These are phyloP conservation scores for Colletotrichum nymphaeae DNA, from an alignment of 2,329 filamentous ascomycete genomes.

Conservation along the genomic window DNA sequence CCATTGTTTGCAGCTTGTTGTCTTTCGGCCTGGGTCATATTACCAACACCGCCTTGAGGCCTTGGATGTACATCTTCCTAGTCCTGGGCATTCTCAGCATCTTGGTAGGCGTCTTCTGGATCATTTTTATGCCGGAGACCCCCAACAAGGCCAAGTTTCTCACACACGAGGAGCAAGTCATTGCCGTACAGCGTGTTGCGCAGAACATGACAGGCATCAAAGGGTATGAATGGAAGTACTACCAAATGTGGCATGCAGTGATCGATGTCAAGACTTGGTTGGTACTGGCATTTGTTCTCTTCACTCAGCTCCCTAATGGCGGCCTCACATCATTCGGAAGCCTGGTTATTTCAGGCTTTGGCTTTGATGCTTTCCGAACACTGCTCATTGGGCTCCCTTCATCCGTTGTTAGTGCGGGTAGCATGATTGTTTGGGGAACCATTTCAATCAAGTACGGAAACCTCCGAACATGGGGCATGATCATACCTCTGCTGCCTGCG, in stretches of 20 bases:
- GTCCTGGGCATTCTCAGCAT: no score
- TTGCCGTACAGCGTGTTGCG: slow-evolving; percentile 41
- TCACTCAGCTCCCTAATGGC: no score
- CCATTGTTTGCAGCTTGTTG: slow-evolving; percentile 36
- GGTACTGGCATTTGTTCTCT: no score
- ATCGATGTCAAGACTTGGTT: no score
- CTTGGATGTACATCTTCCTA: no score
- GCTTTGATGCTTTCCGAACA: neutral
- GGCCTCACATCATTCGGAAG: no score
- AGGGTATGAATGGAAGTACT: slow-evolving; percentile 38
- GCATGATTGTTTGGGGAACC: slow-evolving; percentile 40
- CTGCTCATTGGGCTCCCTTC: neutral
- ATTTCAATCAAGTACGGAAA: slow-evolving; percentile 41
- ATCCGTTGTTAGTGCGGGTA: slow-evolving; percentile 39
- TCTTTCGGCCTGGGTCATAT: slow-evolving; percentile 41
- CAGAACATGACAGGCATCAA: slow-evolving; percentile 44
- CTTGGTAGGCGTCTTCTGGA: no score
- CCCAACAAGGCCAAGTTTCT: slow-evolving; percentile 37
- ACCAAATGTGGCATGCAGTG: no score
- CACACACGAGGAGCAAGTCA: slow-evolving; percentile 37
- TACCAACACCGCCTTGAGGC: slow-evolving; percentile 10
- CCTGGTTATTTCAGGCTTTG: slow-evolving; percentile 35
- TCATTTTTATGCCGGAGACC: no score
- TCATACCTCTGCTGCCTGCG: slow-evolving; percentile 3
- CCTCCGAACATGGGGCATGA: slow-evolving; percentile 42